Evolutionary conservation across 2,329 filamentous ascomycete genomes (phyloP).

Genomic region (Ascomycota sp.): DNA sequence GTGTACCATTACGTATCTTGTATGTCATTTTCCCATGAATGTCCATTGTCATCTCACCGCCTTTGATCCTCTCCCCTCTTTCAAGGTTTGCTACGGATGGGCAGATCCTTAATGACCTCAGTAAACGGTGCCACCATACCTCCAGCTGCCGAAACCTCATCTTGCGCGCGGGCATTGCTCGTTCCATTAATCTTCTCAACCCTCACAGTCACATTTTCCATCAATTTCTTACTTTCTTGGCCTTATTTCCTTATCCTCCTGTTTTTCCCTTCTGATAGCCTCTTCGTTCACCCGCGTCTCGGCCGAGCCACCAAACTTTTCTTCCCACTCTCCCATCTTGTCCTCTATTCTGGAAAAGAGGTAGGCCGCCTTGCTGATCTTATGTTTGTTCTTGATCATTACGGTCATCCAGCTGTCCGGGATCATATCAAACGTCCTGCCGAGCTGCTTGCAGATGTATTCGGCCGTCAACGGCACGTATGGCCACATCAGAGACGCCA

Average conservation of each 20-base stretch:
- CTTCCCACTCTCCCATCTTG: constrained; percentile 66
- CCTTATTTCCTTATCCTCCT: constrained; percentile 26
- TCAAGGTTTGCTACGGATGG: constrained; percentile 5
- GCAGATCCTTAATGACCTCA: constrained; percentile 6
- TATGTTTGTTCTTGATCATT: constrained; percentile 50
- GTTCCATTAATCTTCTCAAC: too few species aligned
- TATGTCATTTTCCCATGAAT: too few species aligned
- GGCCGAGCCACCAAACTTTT: constrained; percentile 44
- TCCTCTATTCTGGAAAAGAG: constrained; percentile 69
- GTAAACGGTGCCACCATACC: constrained; percentile 3
- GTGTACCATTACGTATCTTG: too few species aligned
- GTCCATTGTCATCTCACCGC: too few species aligned
- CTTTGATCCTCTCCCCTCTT: too few species aligned
- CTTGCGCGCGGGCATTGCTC: constrained; percentile 1
- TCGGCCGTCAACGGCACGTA: constrained; percentile 68
- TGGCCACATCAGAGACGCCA: constrained; percentile 59
- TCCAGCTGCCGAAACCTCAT: constrained; percentile 4
- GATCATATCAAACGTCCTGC: constrained; percentile 20
- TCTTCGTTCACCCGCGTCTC: constrained; percentile 25
- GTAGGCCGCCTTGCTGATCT: constrained; percentile 58
- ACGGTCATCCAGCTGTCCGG: constrained; percentile 45
- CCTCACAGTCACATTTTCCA: too few species aligned
- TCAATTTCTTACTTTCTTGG: too few species aligned
- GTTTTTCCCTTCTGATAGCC: constrained; percentile 27
- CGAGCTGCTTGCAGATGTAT: constrained; percentile 61